Evolutionary conservation across 306 rosid species (phyloP).

Genomic region (Cotoneaster glaucophyllus): DNA sequence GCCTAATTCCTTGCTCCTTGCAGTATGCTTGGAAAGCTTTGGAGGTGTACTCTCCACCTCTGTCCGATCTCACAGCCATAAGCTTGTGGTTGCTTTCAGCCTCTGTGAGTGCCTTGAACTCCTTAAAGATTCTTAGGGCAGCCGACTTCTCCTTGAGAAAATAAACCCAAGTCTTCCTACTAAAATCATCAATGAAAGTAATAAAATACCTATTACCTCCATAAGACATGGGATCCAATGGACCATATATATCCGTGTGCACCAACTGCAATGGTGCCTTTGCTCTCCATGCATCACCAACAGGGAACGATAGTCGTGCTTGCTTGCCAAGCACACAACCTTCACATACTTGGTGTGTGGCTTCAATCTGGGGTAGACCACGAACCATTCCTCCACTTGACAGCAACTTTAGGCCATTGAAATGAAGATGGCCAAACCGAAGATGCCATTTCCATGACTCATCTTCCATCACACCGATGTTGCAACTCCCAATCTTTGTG

Average conservation of each 20-base stretch:
- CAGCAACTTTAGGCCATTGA: background rate
- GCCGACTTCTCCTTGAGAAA: background rate
- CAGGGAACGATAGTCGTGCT: background rate
- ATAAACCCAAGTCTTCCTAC: background rate
- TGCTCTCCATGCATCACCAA: background rate
- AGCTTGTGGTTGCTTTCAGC: background rate
- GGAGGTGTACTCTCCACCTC: no score
- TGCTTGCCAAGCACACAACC: background rate
- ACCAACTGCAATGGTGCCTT: background rate
- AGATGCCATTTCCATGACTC: background rate
- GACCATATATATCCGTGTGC: background rate
- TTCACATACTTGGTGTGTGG: background rate
- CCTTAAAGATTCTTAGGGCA: background rate
- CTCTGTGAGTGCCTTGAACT: background rate
- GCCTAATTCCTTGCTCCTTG: no score
- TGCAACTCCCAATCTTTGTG: background rate
- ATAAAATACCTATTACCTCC: background rate
- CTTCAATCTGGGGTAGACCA: background rate
- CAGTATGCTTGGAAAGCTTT: no score
- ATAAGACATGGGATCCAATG: background rate
- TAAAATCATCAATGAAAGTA: background rate
- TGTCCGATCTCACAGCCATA: background rate
- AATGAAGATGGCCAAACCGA: background rate
- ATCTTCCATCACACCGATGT: background rate
- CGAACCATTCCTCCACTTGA: background rate